Percentiles rank a stretch among this genome's conserved stretches.
Evolutionary conservation across 805 yeast genomes (phyloP).

Genomic region (Myxozyma vanderwaltii): DNA sequence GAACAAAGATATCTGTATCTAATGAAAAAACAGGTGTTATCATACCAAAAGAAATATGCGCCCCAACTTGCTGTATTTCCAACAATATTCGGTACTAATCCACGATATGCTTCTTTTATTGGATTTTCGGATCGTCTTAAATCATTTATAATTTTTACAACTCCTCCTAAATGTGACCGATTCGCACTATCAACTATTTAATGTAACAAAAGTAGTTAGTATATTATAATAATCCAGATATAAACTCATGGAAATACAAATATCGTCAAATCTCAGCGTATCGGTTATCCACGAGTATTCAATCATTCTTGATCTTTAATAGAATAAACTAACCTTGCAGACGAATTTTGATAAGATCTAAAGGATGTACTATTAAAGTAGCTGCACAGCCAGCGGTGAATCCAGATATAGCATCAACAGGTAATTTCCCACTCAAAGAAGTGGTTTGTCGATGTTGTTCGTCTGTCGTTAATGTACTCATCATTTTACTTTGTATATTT

Average conservation of each 20-base stretch:
- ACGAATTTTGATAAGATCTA: slow-evolving; percentile 81
- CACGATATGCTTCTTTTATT: slow-evolving; percentile 59
- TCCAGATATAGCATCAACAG: slow-evolving; percentile 65
- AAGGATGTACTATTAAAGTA: slow-evolving; percentile 82
- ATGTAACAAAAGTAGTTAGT: no score
- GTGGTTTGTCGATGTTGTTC: background rate
- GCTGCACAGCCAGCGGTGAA: slow-evolving; percentile 78
- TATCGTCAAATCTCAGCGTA: no score
- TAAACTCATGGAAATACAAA: no score
- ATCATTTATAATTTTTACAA: slow-evolving; percentile 10
- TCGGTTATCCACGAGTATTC: background rate
- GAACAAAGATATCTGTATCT: no score
- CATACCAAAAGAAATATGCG: slow-evolving; percentile 70
- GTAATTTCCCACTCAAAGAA: background rate
- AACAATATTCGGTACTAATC: slow-evolving; percentile 72
- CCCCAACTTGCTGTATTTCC: slow-evolving; percentile 93
- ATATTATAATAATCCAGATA: no score
- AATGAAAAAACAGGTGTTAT: no score
- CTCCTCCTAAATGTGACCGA: slow-evolving; percentile 15
- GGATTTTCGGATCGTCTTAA: slow-evolving; percentile 17
- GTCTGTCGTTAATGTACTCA: background rate
- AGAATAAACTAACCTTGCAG: no score
- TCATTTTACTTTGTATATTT: no score
- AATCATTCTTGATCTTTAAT: no score
- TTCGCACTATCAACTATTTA: slow-evolving; percentile 15